Evolutionary conservation across 139 green algal genomes (phyloP).

Genomic region (Chloropicon primus): DNA sequence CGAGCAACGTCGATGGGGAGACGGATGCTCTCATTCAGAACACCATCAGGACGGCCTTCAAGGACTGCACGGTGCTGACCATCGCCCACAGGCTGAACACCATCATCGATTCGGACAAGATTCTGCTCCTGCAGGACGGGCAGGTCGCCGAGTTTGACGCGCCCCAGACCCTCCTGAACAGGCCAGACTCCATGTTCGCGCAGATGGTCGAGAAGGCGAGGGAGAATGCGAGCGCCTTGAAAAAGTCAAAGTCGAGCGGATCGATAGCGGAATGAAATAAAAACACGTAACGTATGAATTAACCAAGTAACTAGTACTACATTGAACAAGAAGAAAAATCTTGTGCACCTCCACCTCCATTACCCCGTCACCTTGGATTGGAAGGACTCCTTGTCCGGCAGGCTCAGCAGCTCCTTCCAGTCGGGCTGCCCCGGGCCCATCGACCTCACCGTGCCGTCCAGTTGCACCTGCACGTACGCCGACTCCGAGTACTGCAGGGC

Average conservation of each 20-base stretch:
- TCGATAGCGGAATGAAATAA: no score
- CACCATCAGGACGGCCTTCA: conserved; percentile 69
- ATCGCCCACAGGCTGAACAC: conserved; percentile 77
- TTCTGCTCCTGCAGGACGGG: conserved; percentile 60
- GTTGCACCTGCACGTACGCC: not conserved
- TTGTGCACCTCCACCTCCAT: not conserved
- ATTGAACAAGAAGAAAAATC: no score
- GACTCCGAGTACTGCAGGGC: not conserved
- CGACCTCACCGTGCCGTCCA: not conserved
- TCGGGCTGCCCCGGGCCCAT: not conserved
- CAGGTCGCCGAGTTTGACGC: conserved; percentile 40
- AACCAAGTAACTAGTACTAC: no score
- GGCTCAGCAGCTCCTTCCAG: not conserved
- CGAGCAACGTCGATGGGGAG: conserved; percentile 69
- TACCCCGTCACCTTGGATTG: not conserved
- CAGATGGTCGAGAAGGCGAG: conserved; percentile 6
- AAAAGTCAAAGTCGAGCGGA: not conserved
- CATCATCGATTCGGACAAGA: conserved; percentile 60
- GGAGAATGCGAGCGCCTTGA: not conserved
- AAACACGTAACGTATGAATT: no score
- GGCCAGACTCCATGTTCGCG: conserved; percentile 30
- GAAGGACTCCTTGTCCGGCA: not conserved
- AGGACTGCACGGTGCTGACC: conserved; percentile 63
- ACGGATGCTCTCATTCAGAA: conserved; percentile 73
- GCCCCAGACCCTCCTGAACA: conserved; percentile 12